A percentile compares a stretch with the other conserved stretches of the same genome.
Evolutionary conservation across 163 green algal genomes (phyloP).

Genomic region (Trebouxiophyceae sp.): DNA sequence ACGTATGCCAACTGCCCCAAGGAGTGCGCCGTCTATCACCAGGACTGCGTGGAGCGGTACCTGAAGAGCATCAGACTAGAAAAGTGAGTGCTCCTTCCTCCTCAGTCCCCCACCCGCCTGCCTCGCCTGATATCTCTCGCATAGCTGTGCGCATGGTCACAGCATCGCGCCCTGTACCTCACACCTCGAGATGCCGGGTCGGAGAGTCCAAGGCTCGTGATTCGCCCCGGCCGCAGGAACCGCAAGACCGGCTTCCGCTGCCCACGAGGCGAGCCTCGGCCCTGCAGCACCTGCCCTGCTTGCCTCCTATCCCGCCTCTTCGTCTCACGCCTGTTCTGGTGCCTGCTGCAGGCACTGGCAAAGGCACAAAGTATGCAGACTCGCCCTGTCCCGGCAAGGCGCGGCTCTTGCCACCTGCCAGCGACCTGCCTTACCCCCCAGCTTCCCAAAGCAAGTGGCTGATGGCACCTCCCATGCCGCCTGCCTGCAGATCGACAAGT

Average conservation of each 20-base stretch:
- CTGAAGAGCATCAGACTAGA: slow-evolving; percentile 65
- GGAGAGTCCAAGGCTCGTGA: not conserved
- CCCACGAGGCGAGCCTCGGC: slow-evolving; percentile 52
- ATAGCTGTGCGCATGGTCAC: not conserved
- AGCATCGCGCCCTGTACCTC: not conserved
- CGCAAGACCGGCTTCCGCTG: slow-evolving; percentile 88
- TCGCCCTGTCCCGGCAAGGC: slow-evolving; percentile 74
- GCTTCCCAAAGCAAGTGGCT: not conserved
- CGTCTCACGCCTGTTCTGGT: no score
- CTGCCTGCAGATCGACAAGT: slow-evolving; percentile 70
- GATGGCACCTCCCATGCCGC: not conserved
- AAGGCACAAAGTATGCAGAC: slow-evolving; percentile 43
- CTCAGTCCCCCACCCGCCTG: no score
- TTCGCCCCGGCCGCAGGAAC: no score
- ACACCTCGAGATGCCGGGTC: not conserved
- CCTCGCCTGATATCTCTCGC: not conserved
- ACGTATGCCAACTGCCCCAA: slow-evolving; percentile 62
- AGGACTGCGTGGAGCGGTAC: slow-evolving; percentile 80
- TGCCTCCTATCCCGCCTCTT: no score
- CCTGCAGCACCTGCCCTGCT: no score
- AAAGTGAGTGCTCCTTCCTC: slow-evolving; percentile 37
- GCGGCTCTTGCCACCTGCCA: no score
- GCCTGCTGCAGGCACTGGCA: slow-evolving; percentile 34
- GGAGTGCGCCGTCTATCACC: slow-evolving; percentile 64
- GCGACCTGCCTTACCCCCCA: no score